Conservation (phyloP, 495 filamentous ascomycete species). For the Annulohypoxylon nitens region DNA sequence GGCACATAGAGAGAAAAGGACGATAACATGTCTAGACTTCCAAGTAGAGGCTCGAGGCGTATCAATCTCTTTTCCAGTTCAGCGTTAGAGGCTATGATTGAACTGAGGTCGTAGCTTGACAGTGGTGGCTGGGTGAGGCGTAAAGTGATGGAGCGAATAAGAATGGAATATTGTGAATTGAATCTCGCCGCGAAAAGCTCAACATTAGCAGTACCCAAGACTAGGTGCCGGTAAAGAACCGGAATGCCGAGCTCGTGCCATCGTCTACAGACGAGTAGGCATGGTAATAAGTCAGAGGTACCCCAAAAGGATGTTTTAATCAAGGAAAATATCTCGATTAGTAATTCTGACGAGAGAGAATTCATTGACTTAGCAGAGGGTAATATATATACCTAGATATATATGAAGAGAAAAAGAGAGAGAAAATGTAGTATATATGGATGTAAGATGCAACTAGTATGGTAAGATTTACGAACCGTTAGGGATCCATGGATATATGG, state of each 20-base stretch:
- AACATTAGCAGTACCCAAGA: not conserved
- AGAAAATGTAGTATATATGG: too few species aligned
- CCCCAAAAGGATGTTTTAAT: not conserved
- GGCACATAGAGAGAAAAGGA: not conserved
- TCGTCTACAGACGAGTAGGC: not conserved
- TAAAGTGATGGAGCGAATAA: not conserved
- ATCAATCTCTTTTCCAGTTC: not conserved
- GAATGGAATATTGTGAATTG: not conserved
- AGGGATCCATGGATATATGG: too few species aligned
- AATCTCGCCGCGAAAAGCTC: not conserved
- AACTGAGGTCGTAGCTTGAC: not conserved
- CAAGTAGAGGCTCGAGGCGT: not conserved
- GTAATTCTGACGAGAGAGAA: not conserved
- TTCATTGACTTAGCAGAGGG: not conserved
- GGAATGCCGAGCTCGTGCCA: not conserved
- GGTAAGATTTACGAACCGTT: too few species aligned
- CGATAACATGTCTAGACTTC: not conserved
- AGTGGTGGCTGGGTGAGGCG: not conserved
- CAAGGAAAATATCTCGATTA: conserved; percentile 1
- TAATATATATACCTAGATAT: too few species aligned
- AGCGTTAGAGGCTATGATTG: not conserved
- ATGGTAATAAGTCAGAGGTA: not conserved
- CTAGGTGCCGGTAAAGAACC: not conserved
- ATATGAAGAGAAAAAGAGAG: too few species aligned
- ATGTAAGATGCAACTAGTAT: too few species aligned